phyloP scores from a whole-genome alignment of 2,329 filamentous ascomycete species.

The Remersonia thermophila region DNA sequence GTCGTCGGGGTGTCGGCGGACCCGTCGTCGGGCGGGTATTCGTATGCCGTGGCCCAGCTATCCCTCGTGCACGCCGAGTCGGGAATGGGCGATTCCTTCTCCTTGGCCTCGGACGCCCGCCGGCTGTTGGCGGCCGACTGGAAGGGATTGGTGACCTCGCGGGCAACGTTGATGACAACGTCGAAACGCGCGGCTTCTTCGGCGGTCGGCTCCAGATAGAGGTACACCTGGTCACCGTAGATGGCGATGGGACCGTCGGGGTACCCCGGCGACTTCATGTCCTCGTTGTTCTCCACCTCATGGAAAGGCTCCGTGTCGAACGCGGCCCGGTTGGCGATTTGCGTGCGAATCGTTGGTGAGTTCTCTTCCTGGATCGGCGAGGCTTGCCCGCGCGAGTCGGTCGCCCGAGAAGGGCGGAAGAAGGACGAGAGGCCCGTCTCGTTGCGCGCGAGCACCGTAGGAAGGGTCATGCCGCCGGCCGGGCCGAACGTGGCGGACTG shows the following conservation, averaged over 20 bases:
- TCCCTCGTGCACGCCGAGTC: slow-evolving; percentile 46
- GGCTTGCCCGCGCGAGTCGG: slow-evolving; percentile 24
- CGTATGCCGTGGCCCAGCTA: slow-evolving; percentile 50
- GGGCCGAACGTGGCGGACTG: slow-evolving; percentile 50
- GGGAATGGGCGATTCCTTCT: slow-evolving; percentile 32
- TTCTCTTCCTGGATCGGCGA: slow-evolving; percentile 41
- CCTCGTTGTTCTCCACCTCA: slow-evolving; percentile 61
- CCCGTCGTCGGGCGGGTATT: slow-evolving; percentile 35
- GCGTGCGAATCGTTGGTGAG: slow-evolving; percentile 44
- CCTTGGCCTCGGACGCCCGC: slow-evolving; percentile 19
- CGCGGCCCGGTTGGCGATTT: slow-evolving; percentile 47
- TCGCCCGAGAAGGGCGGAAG: slow-evolving; percentile 35
- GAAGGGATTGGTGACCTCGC: slow-evolving; percentile 71
- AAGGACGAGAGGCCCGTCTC: slow-evolving; percentile 48
- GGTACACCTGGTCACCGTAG: slow-evolving; percentile 63
- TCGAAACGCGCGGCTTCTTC: slow-evolving; percentile 69
- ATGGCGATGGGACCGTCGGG: slow-evolving; percentile 73
- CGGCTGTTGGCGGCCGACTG: slow-evolving; percentile 20
- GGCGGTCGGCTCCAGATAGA: slow-evolving; percentile 69
- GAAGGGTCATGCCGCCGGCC: slow-evolving; percentile 50
- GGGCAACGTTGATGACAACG: slow-evolving; percentile 73
- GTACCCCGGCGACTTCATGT: slow-evolving; percentile 71
- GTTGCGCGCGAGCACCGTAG: slow-evolving; percentile 47
- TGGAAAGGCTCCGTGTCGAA: slow-evolving; percentile 49
- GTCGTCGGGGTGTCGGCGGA: slow-evolving; percentile 40